Evolutionary conservation across 2,329 filamentous ascomycete genomes (phyloP), one percentile per base, ranked within the genome.

Genomic region (Zalaria sp.): DNA sequence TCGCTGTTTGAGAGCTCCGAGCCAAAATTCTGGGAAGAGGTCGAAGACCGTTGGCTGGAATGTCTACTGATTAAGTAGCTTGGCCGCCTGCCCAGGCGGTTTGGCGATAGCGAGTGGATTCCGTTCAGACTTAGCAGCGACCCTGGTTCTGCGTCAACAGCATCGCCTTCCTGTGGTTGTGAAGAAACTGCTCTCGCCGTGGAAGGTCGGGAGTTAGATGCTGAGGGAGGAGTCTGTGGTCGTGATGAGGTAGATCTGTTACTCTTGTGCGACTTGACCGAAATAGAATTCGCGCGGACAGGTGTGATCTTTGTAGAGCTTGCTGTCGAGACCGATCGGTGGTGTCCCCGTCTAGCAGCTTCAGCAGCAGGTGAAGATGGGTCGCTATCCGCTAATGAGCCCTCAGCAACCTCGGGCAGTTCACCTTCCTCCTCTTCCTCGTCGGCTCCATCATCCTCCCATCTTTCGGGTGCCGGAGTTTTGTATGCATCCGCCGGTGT

Each of bases 1-100:
- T 93, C 86, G 54, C 80, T 89, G n/a, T 75, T 76, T 5, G 83
- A 80, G 31, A 68, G 58, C 34, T 72, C 73, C 35, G 71, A 75
- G 25, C 59, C 63, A 40, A 70, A 71, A 5, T 69, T 65, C 35
- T 69, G 55, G 0, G 74, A 77, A 2, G 75, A 77, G 9, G 67
- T 63, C 2, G 73, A 77, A n/a, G 75, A 72, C 26, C 73, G 68
- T 51, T 77, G 67, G 44, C 71, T 71, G 2, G 69, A 69, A 51
- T 73, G 67, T 25, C 75, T 69, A 49, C 66, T 70, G 11, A 64
- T 67, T 27, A 77, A 51, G 52, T 71, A 76, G 48, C 68, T 72
- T 5, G 75, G 75, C 42, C 74, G 64, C 49, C 63, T 68, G 40
- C 57, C 53, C 9, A 57, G 39, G 27, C 49, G 47, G 10, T 42